Base-by-base conservation (phyloP, 371 early-diverging fungal species). In the Lichtheimia hyalospora region DNA sequence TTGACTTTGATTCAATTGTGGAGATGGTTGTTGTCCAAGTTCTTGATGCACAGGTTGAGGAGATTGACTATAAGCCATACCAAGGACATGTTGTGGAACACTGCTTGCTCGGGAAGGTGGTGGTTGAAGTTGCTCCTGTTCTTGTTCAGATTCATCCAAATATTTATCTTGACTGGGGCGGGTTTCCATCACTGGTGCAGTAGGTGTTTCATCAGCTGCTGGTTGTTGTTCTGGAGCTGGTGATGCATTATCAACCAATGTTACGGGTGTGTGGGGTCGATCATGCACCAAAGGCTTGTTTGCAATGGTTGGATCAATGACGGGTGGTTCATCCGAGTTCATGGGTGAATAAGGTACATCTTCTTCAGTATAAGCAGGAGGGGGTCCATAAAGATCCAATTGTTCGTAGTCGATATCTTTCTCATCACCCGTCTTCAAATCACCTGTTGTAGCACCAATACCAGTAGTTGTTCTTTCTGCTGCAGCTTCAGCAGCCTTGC, bases 351-450 rank as follows among this genome's bases (percentile, higher is more conserved):
- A 58, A 18, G 25, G 42, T 25, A 13, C 52, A 16, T 27, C 40
- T 2, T 53, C 49, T 50, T 51, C 43, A 42, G 40, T 51, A 52
- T 77, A 77, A 27, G 77, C 74, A 42, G 77, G 77, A 12, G 77
- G 77, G 2, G 65, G 68, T 54, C 74, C 77, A 53, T 74, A 77
- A 2, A 77, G 54, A 54, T 77, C 77, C 27, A 69, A 25, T 25
- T 60, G 27, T 3, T 62, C 74, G 48, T 67, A 27, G 42, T 69
- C 68, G 13, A 57, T 40, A 34, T 69, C 64, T 15, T 40, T 64
- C 42, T 69, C 71, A 15, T 56, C 49, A 4, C 49, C 34, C 1
- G 63, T 66, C 27, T 75, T 67, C 6, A 61, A 51, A 39, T 73
- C 71, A 4, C 66, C 66, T 2, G 74, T 74, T 1, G 56, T 69